Conservation (phyloP, 208 protist genomes). For the Trypanosoma melophagium region DNA sequence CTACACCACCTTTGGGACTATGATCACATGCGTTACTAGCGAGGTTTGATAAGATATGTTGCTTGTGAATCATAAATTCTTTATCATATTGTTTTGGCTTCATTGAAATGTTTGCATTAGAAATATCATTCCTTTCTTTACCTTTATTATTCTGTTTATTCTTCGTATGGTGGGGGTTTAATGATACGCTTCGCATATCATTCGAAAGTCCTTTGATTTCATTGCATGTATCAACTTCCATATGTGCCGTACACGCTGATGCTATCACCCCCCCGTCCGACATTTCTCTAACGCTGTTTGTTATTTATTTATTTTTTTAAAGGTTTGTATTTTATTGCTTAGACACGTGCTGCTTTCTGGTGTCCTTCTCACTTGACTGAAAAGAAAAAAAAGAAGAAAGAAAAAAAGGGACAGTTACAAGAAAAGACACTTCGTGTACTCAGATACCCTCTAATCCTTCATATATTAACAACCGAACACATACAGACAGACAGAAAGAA, state of each 20-base stretch:
- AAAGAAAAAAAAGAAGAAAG: no score
- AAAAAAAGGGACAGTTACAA: no score
- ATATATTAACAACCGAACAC: not conserved
- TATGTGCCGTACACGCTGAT: not conserved
- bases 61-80: conserved; percentile 74
- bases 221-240: not conserved
- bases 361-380: no score
- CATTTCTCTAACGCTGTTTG: not conserved
- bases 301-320: no score
- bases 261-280: not conserved
- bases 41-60: conserved; percentile 60
- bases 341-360: no score
- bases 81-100: conserved; percentile 53
- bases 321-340: no score
- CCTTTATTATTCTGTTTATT: not conserved
- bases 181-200: no score
- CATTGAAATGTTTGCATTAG: not conserved
- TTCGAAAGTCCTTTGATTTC: no score
- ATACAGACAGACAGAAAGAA: not conserved
- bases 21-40: conserved; percentile 67
- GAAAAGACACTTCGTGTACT: no score
- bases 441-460: no score
- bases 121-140: not conserved
- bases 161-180: not conserved
- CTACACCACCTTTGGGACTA: conserved; percentile 71